These are phyloP conservation scores for Fraxinus sp. DNA, from an alignment of 305 asterid genomes.

Conservation along the genomic window DNA sequence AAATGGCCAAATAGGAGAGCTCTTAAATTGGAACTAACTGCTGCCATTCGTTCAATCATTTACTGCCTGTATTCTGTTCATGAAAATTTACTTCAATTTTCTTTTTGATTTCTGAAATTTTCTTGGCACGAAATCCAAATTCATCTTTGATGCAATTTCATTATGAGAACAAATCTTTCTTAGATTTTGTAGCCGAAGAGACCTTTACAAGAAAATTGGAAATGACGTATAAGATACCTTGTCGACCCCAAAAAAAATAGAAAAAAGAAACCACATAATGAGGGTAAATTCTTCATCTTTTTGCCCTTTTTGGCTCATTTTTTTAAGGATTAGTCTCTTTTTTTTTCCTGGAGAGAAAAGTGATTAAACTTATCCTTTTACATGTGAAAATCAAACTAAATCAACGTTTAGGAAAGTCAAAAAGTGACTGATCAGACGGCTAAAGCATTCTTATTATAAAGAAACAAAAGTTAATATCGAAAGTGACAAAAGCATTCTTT, in stretches of 20 bases:
- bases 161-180: not conserved
- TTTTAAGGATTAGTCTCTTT: not conserved
- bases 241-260: not conserved
- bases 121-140: not conserved
- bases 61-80: not conserved
- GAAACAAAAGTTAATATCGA: constrained; percentile 56
- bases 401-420: constrained; percentile 42
- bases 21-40: not conserved
- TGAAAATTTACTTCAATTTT: not conserved
- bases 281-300: not conserved
- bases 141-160: not conserved
- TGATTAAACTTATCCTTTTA: constrained; percentile 16
- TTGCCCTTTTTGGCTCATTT: not conserved
- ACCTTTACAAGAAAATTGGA: not conserved
- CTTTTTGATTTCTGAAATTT: not conserved
- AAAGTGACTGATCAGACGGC: constrained; percentile 39
- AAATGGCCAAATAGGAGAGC: not conserved
- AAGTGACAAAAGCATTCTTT: constrained; percentile 48
- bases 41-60: not conserved
- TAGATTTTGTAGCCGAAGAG: not conserved
- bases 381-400: constrained; percentile 31
- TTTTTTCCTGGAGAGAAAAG: not conserved
- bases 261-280: not conserved
- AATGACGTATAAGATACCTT: not conserved
- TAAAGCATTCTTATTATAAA: constrained; percentile 46